Conservation (phyloP, 108 stramenopile species). For the Nannochloropsis salina region DNA sequence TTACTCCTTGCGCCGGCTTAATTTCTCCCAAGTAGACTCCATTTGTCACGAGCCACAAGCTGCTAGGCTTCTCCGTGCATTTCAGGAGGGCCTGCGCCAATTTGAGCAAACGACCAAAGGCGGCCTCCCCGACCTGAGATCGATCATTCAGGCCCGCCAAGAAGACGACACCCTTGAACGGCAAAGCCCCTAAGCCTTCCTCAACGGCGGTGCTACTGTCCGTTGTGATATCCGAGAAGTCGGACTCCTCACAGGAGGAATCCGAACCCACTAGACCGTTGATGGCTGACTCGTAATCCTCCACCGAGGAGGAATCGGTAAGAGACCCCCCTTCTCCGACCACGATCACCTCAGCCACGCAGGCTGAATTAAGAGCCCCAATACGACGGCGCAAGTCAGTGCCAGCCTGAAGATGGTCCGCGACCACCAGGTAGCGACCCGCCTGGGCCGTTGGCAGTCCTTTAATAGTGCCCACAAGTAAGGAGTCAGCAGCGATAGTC, state of each 20-base stretch:
- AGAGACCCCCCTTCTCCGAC: background rate
- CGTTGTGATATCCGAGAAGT: slow-evolving; percentile 10
- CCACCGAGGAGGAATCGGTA: background rate
- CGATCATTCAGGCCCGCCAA: slow-evolving; percentile 1
- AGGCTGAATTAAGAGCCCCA: background rate
- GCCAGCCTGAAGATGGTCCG: background rate
- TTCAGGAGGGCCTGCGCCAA: slow-evolving; percentile 4
- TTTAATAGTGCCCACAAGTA: background rate
- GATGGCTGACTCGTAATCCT: background rate
- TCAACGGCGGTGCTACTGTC: background rate
- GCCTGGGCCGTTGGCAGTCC: background rate
- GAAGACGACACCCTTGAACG: background rate
- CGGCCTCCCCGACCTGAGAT: background rate
- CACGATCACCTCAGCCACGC: background rate
- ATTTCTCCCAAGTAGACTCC: background rate
- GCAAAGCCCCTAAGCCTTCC: background rate
- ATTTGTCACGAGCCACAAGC: slow-evolving; percentile 6
- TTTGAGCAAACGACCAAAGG: background rate
- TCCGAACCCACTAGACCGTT: background rate
- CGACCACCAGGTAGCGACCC: background rate
- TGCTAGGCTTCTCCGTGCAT: background rate
- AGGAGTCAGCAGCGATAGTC: background rate
- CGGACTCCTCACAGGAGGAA: background rate
- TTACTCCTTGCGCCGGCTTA: background rate
- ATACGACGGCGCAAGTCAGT: background rate